These are phyloP conservation scores for Cercospora canescens DNA, from an alignment of 2,329 filamentous ascomycete genomes.

Conservation along the genomic window DNA sequence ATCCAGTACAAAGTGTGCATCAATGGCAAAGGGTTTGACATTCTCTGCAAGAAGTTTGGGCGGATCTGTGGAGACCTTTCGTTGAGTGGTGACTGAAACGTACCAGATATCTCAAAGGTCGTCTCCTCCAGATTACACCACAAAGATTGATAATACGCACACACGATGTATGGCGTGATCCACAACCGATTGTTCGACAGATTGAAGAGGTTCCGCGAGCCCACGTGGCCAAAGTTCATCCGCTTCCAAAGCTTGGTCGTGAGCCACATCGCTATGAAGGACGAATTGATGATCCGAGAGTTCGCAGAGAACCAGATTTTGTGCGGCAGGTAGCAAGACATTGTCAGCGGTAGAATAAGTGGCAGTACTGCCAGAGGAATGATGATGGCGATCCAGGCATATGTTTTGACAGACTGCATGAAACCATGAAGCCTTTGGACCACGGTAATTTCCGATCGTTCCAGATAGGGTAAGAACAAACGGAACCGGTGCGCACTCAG, in stretches of 20 bases:
- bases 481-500: background rate
- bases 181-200: background rate
- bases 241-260: background rate
- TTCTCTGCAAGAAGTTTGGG: background rate
- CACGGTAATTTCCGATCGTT: background rate
- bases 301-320: too few relatives aligned
- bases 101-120: background rate
- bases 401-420: background rate
- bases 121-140: conserved; percentile 45
- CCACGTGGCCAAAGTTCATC: background rate
- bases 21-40: background rate
- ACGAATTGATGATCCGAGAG: background rate
- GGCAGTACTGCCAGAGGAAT: background rate
- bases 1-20: background rate
- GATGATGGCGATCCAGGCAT: background rate
- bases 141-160: conserved; percentile 87
- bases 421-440: background rate
- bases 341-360: background rate
- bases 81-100: background rate
- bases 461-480: background rate
- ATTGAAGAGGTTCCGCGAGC: conserved; percentile 41
- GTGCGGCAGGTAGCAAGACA: background rate
- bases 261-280: background rate
- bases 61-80: background rate
- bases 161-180: background rate